phyloP scores from a whole-genome alignment of 2,329 filamentous ascomycete genomes.

The Aspergillus versicolor region DNA sequence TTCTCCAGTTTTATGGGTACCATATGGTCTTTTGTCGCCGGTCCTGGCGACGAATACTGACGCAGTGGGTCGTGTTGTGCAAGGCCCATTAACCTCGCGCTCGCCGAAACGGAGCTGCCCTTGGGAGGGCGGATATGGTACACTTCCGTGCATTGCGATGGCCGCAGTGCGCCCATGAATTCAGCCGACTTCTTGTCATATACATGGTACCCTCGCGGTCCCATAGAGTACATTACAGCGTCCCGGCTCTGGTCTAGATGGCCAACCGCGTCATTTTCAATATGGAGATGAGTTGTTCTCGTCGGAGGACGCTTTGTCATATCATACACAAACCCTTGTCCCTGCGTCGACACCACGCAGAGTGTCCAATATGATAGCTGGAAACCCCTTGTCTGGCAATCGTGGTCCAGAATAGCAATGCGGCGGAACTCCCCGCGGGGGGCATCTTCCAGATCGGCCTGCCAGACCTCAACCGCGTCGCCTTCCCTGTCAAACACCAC shows the following conservation, averaged over 20 bases:
- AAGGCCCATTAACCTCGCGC: constrained; percentile 20
- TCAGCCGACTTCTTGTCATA: constrained; percentile 42
- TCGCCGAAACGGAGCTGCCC: constrained; percentile 15
- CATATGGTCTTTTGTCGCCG: constrained; percentile 26
- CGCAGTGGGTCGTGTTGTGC: constrained; percentile 23
- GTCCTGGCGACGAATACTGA: constrained; percentile 17
- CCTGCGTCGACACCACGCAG: constrained; percentile 47
- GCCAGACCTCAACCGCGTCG: constrained; percentile 48
- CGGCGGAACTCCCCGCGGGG: constrained; percentile 41
- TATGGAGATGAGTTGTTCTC: constrained; percentile 37
- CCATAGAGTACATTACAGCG: constrained; percentile 47
- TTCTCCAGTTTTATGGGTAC: constrained; percentile 26
- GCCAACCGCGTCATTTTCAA: constrained; percentile 43
- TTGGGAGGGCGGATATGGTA: constrained; percentile 37
- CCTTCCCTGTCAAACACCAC: constrained; percentile 48
- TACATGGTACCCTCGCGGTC: constrained; percentile 42
- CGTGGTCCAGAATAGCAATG: constrained; percentile 43
- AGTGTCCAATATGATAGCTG: constrained; percentile 46
- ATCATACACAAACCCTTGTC: constrained; percentile 48
- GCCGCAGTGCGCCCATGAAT: constrained; percentile 40
- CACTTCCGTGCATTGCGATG: constrained; percentile 30
- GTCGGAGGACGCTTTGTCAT: constrained; percentile 36
- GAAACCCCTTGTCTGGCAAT: constrained; percentile 47
- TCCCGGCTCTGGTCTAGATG: constrained; percentile 46
- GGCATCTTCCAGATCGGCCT: constrained; percentile 34